Evolutionary conservation across 169 alveolate species (phyloP).

Genomic region (Plasmodium knowlesi): DNA sequence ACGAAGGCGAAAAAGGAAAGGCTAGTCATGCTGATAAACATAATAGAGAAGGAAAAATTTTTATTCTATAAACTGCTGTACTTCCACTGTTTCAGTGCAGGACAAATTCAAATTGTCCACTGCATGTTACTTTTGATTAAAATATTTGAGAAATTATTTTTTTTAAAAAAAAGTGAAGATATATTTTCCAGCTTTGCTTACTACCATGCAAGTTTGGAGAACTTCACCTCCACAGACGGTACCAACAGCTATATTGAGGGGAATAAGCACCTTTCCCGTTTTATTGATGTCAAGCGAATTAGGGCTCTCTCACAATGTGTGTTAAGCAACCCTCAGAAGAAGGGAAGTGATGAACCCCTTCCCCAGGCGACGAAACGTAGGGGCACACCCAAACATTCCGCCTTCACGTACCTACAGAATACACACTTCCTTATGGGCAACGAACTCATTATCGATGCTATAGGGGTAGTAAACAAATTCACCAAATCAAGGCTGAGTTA

Average conservation of each 20-base stretch:
- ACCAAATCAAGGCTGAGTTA: neutral
- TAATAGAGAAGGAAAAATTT: slow-evolving; percentile 40
- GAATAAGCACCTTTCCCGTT: slow-evolving; percentile 20
- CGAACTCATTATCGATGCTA: slow-evolving; percentile 73
- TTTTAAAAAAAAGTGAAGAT: slow-evolving; percentile 27
- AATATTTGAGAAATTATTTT: slow-evolving; percentile 24
- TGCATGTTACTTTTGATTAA: slow-evolving; percentile 41
- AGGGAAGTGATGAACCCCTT: neutral
- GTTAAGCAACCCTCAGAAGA: neutral
- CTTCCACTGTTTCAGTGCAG: slow-evolving; percentile 73
- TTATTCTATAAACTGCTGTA: slow-evolving; percentile 56
- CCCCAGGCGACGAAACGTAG: neutral
- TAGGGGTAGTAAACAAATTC: neutral
- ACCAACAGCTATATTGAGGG: neutral
- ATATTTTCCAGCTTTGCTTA: slow-evolving; percentile 42
- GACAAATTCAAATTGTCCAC: slow-evolving; percentile 59
- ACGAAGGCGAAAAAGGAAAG: slow-evolving; percentile 8
- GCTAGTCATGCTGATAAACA: slow-evolving; percentile 6
- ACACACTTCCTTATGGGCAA: slow-evolving; percentile 60
- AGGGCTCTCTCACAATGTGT: slow-evolving; percentile 16
- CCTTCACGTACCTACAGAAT: slow-evolving; percentile 59
- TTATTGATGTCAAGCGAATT: slow-evolving; percentile 10
- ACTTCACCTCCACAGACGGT: neutral
- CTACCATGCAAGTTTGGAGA: slow-evolving; percentile 15
- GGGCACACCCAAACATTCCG: slow-evolving; percentile 15